Evolutionary conservation across 2,329 filamentous ascomycete species (phyloP).

Genomic region (Colletotrichum melonis): DNA sequence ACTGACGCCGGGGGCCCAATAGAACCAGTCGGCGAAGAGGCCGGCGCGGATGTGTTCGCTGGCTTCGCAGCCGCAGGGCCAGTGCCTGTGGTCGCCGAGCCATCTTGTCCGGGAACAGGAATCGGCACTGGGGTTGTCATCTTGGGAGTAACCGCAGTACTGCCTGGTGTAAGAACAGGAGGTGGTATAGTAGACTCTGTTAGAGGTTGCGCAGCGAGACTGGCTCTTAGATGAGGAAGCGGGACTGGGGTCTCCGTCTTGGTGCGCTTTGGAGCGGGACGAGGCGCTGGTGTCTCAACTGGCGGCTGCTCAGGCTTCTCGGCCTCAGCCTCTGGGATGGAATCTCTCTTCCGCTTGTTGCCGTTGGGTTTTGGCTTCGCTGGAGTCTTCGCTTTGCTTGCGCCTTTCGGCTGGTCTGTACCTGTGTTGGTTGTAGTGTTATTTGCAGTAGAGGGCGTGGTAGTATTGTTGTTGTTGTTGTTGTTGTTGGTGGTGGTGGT

Average conservation of each 20-base stretch:
- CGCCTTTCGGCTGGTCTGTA: slow-evolving; percentile 44
- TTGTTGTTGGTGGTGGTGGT: neutral
- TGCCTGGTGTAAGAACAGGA: slow-evolving; percentile 47
- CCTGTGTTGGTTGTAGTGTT: neutral
- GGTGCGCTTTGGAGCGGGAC: slow-evolving; percentile 60
- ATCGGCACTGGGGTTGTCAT: slow-evolving; percentile 48
- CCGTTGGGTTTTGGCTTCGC: slow-evolving; percentile 42
- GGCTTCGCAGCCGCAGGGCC: slow-evolving; percentile 9
- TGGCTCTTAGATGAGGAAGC: slow-evolving; percentile 53
- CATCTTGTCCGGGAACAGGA: slow-evolving; percentile 37
- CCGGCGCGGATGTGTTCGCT: slow-evolving; percentile 24
- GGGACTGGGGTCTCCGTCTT: slow-evolving; percentile 70
- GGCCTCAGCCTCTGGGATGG: slow-evolving; percentile 42
- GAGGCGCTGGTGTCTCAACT: slow-evolving; percentile 41
- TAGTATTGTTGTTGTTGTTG: neutral
- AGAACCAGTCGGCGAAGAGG: slow-evolving; percentile 31
- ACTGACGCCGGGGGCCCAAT: neutral
- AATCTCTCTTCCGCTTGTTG: slow-evolving; percentile 62
- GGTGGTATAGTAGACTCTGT: slow-evolving; percentile 35
- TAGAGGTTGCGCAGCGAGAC: slow-evolving; percentile 35
- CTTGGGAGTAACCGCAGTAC: slow-evolving; percentile 36
- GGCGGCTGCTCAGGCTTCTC: slow-evolving; percentile 42
- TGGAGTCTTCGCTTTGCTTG: slow-evolving; percentile 44
- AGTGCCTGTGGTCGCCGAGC: neutral
- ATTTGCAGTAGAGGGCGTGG: neutral